Percentiles rank a stretch among this genome's conserved stretches.
phyloP scores from a whole-genome alignment of 352 stramenopile species.

The Blastocystis sp. region DNA sequence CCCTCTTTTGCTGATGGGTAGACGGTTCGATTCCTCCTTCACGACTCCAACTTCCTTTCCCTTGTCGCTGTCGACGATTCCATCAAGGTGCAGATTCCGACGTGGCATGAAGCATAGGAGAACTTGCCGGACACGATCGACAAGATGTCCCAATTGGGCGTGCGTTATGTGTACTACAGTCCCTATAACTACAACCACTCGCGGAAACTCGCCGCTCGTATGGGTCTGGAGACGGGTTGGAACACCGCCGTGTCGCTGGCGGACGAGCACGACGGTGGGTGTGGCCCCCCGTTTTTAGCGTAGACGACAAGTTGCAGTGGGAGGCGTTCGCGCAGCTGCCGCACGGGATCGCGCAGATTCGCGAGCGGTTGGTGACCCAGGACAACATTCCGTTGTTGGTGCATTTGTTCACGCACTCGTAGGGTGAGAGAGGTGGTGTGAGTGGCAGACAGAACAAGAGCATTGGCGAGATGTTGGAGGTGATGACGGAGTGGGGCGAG shows the following conservation, averaged over 20 bases:
- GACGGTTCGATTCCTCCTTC: not conserved
- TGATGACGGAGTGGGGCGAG: conserved; percentile 62
- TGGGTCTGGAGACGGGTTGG: conserved; percentile 97
- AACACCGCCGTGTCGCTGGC: conserved; percentile 96
- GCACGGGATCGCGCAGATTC: conserved; percentile 91
- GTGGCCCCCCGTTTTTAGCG: not conserved
- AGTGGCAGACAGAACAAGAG: not conserved
- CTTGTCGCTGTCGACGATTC: conserved; percentile 34
- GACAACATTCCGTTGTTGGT: conserved; percentile 97
- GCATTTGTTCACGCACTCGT: conserved; percentile 92
- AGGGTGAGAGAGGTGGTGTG: not conserved
- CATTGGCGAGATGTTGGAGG: conserved; percentile 23
- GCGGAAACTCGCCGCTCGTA: conserved; percentile 93
- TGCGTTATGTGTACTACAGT: conserved; percentile 98
- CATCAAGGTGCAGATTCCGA: conserved; percentile 15
- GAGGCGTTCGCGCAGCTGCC: conserved; percentile 82
- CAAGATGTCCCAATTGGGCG: conserved; percentile 87
- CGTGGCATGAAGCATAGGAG: conserved; percentile 73
- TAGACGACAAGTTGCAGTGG: conserved; percentile 69
- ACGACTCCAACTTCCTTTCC: conserved; percentile 44
- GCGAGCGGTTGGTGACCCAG: conserved; percentile 85
- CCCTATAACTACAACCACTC: conserved; percentile 94
- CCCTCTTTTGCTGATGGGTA: not conserved
- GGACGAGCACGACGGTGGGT: conserved; percentile 41
- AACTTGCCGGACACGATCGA: conserved; percentile 91